These are phyloP conservation scores for Rhodosporidiobolus odoratus DNA, from an alignment of 768 basidiomycete genomes.

Conservation along the genomic window DNA sequence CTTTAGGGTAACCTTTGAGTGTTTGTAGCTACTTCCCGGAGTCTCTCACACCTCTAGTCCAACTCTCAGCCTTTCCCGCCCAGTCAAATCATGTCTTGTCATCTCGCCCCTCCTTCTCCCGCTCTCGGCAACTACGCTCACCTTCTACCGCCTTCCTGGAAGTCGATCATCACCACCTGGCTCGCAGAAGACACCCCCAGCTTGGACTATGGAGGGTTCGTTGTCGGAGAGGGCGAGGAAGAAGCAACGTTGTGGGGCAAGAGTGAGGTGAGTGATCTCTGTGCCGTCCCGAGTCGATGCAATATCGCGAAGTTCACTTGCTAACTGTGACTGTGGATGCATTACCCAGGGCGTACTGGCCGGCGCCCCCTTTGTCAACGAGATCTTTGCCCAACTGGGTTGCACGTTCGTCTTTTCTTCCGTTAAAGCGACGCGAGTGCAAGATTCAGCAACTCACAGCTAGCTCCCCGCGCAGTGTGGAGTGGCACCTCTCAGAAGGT, in stretches of 20 bases:
- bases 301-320: not conserved
- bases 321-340: too few species aligned
- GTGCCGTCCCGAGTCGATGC: too few species aligned
- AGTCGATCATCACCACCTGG: conserved; percentile 71
- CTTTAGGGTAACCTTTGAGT: not conserved
- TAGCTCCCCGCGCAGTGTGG: conserved; percentile 59
- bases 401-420: conserved; percentile 63
- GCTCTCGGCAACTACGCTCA: conserved; percentile 50
- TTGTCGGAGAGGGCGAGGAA: conserved; percentile 82
- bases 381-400: conserved; percentile 79
- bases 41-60: not conserved
- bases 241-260: conserved; percentile 88
- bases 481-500: conserved; percentile 89
- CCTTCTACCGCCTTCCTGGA: conserved; percentile 92
- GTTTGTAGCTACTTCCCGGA: not conserved
- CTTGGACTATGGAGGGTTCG: conserved; percentile 93
- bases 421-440: not conserved
- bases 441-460: not conserved
- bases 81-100: not conserved
- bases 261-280: conserved; percentile 55
- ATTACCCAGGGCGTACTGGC: conserved; percentile 62
- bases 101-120: not conserved
- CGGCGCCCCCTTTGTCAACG: conserved; percentile 90
- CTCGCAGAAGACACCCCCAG: conserved; percentile 89
- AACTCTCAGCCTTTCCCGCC: not conserved